A percentile compares a stretch with the other conserved stretches of the same genome.
Evolutionary conservation across 305 asterid species (phyloP).

Genomic region (Caryopteris hybrid): DNA sequence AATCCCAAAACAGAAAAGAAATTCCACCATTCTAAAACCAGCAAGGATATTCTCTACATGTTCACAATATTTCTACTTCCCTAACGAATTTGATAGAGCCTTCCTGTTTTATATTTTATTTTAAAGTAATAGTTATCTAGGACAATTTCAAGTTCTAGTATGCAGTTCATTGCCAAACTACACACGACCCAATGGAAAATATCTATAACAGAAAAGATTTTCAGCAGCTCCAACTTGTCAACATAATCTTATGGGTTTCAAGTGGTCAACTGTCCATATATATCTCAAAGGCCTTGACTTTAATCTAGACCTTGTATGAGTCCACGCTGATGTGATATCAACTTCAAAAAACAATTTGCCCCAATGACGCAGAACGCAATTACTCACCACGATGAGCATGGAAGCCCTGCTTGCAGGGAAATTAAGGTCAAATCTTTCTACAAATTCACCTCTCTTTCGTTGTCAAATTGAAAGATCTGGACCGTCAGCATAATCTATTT

Average conservation of each 20-base stretch:
- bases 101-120: background rate
- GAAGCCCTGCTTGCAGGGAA: slow-evolving; percentile 34
- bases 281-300: slow-evolving; percentile 1
- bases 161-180: background rate
- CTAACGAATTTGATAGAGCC: background rate
- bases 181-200: background rate
- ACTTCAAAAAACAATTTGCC: slow-evolving; percentile 6
- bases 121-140: background rate
- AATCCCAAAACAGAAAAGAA: background rate
- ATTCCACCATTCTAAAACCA: background rate
- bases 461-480: no score
- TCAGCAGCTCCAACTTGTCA: background rate
- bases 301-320: background rate
- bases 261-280: background rate
- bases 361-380: slow-evolving; percentile 8
- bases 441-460: no score
- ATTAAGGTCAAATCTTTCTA: no score
- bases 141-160: background rate
- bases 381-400: slow-evolving; percentile 43
- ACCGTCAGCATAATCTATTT: slow-evolving; percentile 28
- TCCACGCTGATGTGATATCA: slow-evolving; percentile 1
- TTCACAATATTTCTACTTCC: background rate
- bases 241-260: background rate
- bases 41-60: background rate
- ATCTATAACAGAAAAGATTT: slow-evolving; percentile 1